Conservation (phyloP, 352 stramenopile species). For the Aphanomyces stellatus region DNA sequence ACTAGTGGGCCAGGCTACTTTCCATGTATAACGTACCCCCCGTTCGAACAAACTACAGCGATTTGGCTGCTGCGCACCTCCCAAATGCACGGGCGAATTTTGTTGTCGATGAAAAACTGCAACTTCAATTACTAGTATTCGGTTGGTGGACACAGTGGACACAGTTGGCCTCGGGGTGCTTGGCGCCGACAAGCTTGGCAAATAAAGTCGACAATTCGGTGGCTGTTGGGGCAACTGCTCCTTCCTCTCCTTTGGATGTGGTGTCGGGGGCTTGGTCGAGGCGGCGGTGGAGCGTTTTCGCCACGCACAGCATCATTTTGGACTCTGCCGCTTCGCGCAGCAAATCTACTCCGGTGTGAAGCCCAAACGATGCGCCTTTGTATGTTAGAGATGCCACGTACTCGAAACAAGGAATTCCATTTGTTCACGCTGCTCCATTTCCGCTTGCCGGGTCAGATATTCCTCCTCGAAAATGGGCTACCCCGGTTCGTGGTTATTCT, state of each 20-base stretch:
- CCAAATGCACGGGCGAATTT: no score
- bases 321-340: neutral
- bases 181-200: neutral
- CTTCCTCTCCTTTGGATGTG: neutral
- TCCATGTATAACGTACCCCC: no score
- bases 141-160: no score
- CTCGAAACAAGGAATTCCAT: conserved; percentile 5
- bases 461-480: conserved; percentile 17
- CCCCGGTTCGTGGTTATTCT: neutral
- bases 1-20: no score
- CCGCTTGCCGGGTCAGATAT: neutral
- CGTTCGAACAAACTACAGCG: no score
- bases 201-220: neutral
- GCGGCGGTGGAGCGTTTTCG: neutral
- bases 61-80: no score
- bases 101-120: no score
- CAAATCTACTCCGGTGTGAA: no score
- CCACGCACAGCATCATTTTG: neutral
- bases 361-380: no score
- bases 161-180: neutral
- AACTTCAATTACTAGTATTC: no score
- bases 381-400: neutral
- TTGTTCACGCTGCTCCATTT: neutral
- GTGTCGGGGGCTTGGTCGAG: neutral
- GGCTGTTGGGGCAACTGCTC: neutral